These are phyloP conservation scores for Lactarius psammicola DNA, from an alignment of 768 basidiomycete genomes.

Conservation along the genomic window DNA sequence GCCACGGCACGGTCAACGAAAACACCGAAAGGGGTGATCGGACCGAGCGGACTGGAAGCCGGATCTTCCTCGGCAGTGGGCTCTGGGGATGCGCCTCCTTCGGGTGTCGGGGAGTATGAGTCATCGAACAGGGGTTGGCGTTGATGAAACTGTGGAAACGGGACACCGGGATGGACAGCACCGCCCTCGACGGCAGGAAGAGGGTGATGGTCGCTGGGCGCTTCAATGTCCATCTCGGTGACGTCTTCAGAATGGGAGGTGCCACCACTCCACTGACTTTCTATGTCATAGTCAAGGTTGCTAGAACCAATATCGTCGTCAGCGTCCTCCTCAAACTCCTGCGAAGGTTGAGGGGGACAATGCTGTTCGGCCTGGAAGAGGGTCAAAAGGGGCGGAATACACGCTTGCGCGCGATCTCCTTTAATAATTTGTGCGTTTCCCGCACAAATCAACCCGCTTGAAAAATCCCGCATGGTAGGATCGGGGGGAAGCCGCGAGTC, in stretches of 20 bases:
- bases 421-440: constrained; percentile 79
- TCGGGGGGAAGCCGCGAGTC: constrained; percentile 37
- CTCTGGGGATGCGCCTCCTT: constrained; percentile 59
- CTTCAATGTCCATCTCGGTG: constrained; percentile 37
- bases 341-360: constrained; percentile 21
- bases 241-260: constrained; percentile 33
- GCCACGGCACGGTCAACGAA: constrained; percentile 72
- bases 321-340: constrained; percentile 36
- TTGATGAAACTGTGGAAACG: constrained; percentile 2
- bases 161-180: background rate
- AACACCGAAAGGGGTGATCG: constrained; percentile 73
- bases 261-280: constrained; percentile 40
- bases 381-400: constrained; percentile 68
- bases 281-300: constrained; percentile 41
- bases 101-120: constrained; percentile 61
- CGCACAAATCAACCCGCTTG: constrained; percentile 71
- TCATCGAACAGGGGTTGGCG: constrained; percentile 36
- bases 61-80: constrained; percentile 49
- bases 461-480: constrained; percentile 56
- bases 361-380: constrained; percentile 26
- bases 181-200: constrained; percentile 10
- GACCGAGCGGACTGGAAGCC: constrained; percentile 68
- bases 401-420: constrained; percentile 81
- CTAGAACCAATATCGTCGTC: constrained; percentile 49
- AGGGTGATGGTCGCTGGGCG: constrained; percentile 26